Percentiles rank a stretch among this genome's conserved stretches.
Conservation (phyloP, 176 grass and related monocot species). For the Oryza glumipatula region DNA sequence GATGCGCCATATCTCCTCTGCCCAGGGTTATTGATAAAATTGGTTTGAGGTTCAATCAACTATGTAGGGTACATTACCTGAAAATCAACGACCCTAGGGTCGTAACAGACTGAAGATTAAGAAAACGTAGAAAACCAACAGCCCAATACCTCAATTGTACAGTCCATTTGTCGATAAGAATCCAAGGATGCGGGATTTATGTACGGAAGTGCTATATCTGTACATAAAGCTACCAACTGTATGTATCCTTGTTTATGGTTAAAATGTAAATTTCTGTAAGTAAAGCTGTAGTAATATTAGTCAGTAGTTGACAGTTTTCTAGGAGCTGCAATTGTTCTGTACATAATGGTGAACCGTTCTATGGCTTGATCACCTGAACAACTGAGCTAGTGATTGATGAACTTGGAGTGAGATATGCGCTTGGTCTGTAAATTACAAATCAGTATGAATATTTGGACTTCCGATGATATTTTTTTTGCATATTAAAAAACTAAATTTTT, state of each 20-base stretch:
- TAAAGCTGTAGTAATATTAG: constrained; percentile 14
- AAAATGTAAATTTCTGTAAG: constrained; percentile 32
- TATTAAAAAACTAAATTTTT: neutral
- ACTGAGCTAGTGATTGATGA: neutral
- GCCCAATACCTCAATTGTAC: constrained; percentile 43
- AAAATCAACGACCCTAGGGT: no score
- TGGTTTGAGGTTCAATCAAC: no score
- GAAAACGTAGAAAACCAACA: constrained; percentile 27
- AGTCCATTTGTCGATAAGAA: constrained; percentile 49
- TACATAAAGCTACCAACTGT: constrained; percentile 41
- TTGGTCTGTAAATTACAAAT: neutral
- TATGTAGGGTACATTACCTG: no score
- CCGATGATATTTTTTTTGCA: neutral
- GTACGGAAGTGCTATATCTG: constrained; percentile 29
- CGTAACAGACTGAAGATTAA: no score
- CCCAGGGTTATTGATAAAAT: constrained; percentile 1
- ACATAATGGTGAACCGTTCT: neutral
- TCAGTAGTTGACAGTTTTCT: neutral
- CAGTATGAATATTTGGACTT: neutral
- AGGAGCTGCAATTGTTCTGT: constrained; percentile 2
- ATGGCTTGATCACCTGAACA: constrained; percentile 10
- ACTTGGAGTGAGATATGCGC: neutral
- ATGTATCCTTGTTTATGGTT: constrained; percentile 17
- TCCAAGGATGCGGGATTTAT: constrained; percentile 18
- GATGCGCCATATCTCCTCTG: neutral